Conservation (phyloP, 2,329 filamentous ascomycete species). For the Aspergillus neoniger region DNA sequence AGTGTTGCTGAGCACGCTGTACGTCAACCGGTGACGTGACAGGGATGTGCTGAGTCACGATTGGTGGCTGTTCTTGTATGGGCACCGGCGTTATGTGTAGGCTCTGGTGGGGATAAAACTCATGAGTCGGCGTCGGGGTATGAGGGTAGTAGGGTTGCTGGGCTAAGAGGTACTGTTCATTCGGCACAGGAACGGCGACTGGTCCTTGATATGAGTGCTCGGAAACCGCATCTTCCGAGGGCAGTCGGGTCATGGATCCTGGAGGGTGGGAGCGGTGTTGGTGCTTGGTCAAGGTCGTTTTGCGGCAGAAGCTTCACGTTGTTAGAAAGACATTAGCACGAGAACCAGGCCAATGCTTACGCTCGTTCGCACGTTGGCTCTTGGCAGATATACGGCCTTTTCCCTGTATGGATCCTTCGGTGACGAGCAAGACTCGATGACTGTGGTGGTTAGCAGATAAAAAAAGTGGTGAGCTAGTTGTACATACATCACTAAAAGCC, state of each 20-base stretch:
- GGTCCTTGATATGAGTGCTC: constrained; percentile 40
- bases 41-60: constrained; percentile 34
- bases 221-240: constrained; percentile 40
- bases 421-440: constrained; percentile 45
- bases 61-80: constrained; percentile 32
- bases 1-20: constrained; percentile 34
- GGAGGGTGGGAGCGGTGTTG: constrained; percentile 43
- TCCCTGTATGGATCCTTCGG: constrained; percentile 44
- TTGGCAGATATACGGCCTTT: constrained; percentile 43
- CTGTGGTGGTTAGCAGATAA: constrained; percentile 24
- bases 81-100: constrained; percentile 36
- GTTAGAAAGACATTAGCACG: neutral
- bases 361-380: constrained; percentile 43
- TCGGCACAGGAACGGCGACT: constrained; percentile 32
- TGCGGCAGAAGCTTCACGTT: constrained; percentile 40
- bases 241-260: constrained; percentile 35
- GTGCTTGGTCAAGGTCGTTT: constrained; percentile 45
- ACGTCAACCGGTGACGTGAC: constrained; percentile 33
- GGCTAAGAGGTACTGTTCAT: constrained; percentile 38
- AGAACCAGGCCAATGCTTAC: constrained; percentile 23
- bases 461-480: neutral
- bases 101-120: constrained; percentile 39
- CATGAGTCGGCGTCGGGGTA: constrained; percentile 36
- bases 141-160: constrained; percentile 41
- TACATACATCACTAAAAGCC: constrained; percentile 47